Evolutionary conservation across 1,284 basidiomycete genomes (phyloP).

Genomic region (Cryptococcus sp.): DNA sequence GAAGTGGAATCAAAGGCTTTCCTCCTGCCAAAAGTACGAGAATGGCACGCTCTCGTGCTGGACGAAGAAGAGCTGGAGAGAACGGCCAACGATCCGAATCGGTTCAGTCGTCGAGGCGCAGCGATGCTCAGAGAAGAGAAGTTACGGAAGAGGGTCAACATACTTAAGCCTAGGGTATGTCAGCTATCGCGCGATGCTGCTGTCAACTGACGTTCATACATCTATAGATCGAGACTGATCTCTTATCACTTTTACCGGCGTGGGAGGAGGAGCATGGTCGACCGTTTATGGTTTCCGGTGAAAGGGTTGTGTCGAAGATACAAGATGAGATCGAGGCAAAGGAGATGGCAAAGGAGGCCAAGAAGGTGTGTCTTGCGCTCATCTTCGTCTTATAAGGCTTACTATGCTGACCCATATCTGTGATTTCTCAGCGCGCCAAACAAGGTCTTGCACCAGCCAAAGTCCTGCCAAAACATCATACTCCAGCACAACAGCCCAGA

Average conservation of each 20-base stretch:
- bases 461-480: constrained; percentile 17
- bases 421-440: constrained; percentile 26
- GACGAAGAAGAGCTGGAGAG: constrained; percentile 83
- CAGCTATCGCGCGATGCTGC: not conserved
- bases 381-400: not conserved
- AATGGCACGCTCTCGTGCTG: constrained; percentile 87
- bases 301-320: constrained; percentile 77
- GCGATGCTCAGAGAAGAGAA: constrained; percentile 88
- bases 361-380: constrained; percentile 50
- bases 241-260: constrained; percentile 72
- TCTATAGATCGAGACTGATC: constrained; percentile 78
- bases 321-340: constrained; percentile 66
- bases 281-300: constrained; percentile 82
- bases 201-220: not conserved
- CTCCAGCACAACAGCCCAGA: constrained; percentile 20
- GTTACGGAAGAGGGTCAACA: constrained; percentile 92
- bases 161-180: constrained; percentile 87
- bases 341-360: constrained; percentile 73
- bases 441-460: constrained; percentile 31
- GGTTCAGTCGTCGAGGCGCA: constrained; percentile 61
- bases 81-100: constrained; percentile 46
- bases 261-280: constrained; percentile 83
- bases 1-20: constrained; percentile 76
- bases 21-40: constrained; percentile 74
- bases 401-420: not conserved